Conservation (phyloP, 768 basidiomycete genomes). For the Lentinula edodes region DNA sequence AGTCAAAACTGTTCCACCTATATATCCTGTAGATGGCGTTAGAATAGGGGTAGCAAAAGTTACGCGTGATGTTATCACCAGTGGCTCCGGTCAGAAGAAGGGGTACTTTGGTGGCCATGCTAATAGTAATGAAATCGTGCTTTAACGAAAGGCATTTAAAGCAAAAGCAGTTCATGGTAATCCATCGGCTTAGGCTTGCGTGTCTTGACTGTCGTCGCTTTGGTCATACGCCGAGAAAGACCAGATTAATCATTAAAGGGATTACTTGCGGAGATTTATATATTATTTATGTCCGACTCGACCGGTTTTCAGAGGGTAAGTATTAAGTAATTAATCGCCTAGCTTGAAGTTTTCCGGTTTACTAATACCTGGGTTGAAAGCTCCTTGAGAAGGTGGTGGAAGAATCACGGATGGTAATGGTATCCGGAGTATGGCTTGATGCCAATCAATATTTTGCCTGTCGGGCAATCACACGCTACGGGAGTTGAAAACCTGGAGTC, state of each 20-base stretch:
- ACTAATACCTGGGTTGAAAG: too few relatives aligned
- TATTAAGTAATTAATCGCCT: neutral
- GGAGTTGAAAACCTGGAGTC: too few relatives aligned
- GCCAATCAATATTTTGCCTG: too few relatives aligned
- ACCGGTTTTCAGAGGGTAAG: too few relatives aligned
- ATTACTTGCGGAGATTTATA: too few relatives aligned
- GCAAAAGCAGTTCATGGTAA: neutral
- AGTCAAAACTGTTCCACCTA: neutral
- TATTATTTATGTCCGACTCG: neutral
- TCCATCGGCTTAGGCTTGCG: neutral
- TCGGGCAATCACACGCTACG: too few relatives aligned
- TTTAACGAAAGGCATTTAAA: neutral
- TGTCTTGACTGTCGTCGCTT: neutral
- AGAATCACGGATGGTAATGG: too few relatives aligned
- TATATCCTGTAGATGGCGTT: neutral
- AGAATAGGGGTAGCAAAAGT: neutral
- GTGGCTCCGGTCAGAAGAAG: slow-evolving; percentile 4
- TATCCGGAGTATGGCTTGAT: too few relatives aligned
- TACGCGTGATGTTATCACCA: neutral
- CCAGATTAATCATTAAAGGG: neutral
- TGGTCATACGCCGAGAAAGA: neutral
- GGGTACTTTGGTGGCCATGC: neutral
- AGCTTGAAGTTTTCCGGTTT: too few relatives aligned
- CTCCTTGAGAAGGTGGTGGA: too few relatives aligned
- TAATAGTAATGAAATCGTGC: neutral